Conservation (phyloP, 129 eudicot species). For the Tanacetum coccineum region DNA sequence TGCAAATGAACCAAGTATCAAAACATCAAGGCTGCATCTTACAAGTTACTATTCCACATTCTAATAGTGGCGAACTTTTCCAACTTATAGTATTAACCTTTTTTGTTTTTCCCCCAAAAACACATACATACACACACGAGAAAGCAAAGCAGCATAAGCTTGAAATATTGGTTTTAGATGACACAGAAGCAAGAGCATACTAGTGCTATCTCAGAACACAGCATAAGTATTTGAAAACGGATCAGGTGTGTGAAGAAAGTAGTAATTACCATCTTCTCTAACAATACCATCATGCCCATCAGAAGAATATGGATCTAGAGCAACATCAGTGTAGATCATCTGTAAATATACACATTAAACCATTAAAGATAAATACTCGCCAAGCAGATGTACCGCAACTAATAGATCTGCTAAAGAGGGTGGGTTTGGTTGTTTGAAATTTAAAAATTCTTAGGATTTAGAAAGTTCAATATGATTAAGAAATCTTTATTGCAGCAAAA, state of each 20-base stretch:
- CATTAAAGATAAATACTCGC: neutral
- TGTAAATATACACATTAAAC: conserved; percentile 29
- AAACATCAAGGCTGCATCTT: no score
- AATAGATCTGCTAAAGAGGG: neutral
- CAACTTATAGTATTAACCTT: neutral
- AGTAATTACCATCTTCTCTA: conserved; percentile 87
- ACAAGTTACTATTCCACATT: no score
- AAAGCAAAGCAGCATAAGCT: no score
- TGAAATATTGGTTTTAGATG: no score
- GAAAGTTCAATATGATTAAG: neutral
- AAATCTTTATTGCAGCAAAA: neutral
- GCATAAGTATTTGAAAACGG: neutral
- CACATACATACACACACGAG: no score
- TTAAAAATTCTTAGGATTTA: neutral
- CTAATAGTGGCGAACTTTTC: no score
- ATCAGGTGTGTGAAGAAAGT: neutral
- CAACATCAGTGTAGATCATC: conserved; percentile 97
- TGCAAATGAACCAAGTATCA: no score
- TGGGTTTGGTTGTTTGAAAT: neutral
- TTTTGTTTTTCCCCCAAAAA: neutral
- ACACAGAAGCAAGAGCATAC: no score
- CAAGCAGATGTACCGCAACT: neutral
- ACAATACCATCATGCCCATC: conserved; percentile 99
- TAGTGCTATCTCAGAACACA: neutral
- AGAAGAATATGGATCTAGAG: conserved; percentile 97